Percentiles rank a stretch among this genome's conserved stretches.
phyloP scores from a whole-genome alignment of 202 grass and related monocot species.

The Setaria italica region DNA sequence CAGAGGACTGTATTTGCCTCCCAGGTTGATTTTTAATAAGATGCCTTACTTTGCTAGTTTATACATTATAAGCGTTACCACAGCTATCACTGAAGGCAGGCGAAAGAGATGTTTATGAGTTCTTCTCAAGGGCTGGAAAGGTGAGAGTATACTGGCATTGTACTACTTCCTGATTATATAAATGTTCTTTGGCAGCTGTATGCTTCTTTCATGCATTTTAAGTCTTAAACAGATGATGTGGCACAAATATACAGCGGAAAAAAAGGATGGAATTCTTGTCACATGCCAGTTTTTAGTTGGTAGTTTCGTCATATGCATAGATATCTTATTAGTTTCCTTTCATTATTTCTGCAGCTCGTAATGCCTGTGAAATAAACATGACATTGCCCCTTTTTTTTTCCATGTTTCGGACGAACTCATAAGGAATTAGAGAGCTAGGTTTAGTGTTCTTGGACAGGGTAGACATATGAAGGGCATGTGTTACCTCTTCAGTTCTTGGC shows the following conservation, averaged over 20 bases:
- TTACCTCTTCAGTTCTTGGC: no score
- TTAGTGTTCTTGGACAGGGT: no score
- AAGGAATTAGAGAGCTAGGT: no score
- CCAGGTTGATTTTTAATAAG: constrained; percentile 68
- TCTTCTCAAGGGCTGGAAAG: constrained; percentile 99
- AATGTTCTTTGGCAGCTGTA: background rate
- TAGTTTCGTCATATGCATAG: background rate
- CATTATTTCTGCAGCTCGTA: no score
- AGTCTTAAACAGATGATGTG: background rate
- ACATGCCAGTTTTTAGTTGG: constrained; percentile 11
- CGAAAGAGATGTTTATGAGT: constrained; percentile 98
- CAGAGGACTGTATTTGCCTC: constrained; percentile 99
- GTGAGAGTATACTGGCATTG: constrained; percentile 37
- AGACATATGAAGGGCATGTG: no score
- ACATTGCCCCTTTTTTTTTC: no score
- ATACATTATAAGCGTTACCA: constrained; percentile 29
- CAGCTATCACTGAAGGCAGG: constrained; percentile 95
- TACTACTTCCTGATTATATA: constrained; percentile 19
- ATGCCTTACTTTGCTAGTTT: constrained; percentile 6
- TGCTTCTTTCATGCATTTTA: background rate
- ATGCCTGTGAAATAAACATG: no score
- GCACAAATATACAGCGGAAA: background rate
- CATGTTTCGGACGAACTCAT: no score
- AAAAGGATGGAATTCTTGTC: background rate
- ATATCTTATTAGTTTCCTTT: background rate